A percentile compares a stretch with the other conserved stretches of the same genome.
Conservation (phyloP, 192 early-diverging fungal species). For the Thamnidium elegans region DNA sequence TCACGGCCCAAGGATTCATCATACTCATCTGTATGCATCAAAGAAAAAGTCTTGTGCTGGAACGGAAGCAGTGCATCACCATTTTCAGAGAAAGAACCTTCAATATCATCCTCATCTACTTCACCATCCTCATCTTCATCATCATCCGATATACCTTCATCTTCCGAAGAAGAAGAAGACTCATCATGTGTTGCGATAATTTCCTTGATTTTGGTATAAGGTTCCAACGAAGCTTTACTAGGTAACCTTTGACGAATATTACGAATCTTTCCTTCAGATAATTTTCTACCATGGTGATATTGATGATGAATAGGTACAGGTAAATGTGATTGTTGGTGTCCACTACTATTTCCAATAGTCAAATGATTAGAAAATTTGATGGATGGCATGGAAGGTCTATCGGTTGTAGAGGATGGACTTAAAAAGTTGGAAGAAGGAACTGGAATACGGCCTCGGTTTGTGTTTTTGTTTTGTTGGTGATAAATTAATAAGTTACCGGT, state of each 20-base stretch:
- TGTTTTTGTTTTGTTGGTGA: not conserved
- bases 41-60: conserved; percentile 42
- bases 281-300: not conserved
- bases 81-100: not conserved
- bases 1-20: conserved; percentile 39
- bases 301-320: conserved; percentile 4
- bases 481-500: not conserved
- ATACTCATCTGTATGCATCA: conserved; percentile 55
- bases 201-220: conserved; percentile 50
- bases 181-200: conserved; percentile 42
- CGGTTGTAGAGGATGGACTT: no score
- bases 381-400: not conserved
- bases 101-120: conserved; percentile 31
- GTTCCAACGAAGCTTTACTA: conserved; percentile 47
- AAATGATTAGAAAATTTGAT: not conserved
- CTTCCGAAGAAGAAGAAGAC: conserved; percentile 41
- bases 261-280: conserved; percentile 6
- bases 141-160: conserved; percentile 44
- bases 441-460: conserved; percentile 7
- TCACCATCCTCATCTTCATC: conserved; percentile 32
- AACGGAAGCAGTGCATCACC: not conserved
- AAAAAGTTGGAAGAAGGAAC: not conserved
- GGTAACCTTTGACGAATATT: conserved; percentile 29
- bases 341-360: not conserved
- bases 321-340: not conserved